Evolutionary conservation across 148 eudicot species (phyloP).

Genomic region (Selenicereus undatus): DNA sequence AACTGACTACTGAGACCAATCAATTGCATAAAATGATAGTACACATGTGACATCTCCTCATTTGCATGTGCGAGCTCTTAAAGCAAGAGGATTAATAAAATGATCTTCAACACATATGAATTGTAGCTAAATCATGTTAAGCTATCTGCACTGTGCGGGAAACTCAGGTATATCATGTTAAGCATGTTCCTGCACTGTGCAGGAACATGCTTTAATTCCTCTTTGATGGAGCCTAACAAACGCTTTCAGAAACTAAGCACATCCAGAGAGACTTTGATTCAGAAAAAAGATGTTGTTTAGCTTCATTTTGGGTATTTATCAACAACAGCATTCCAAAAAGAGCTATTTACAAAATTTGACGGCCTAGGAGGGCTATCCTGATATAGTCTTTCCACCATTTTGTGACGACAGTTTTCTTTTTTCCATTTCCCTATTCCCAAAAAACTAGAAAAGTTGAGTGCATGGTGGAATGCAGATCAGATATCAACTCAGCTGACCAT

Average conservation of each 20-base stretch:
- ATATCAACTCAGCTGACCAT: background rate
- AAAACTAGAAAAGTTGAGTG: background rate
- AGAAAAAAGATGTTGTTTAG: background rate
- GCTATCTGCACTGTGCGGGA: background rate
- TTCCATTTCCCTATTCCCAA: background rate
- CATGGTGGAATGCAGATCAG: background rate
- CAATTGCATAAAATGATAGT: too few relatives aligned
- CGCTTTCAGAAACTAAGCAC: background rate
- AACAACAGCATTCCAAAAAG: background rate
- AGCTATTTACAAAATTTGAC: too few relatives aligned
- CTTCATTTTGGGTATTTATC: background rate
- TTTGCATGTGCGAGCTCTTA: too few relatives aligned
- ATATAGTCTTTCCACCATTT: too few relatives aligned
- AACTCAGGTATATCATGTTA: background rate
- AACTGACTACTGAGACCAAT: too few relatives aligned
- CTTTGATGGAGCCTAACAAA: background rate
- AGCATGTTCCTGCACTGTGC: background rate
- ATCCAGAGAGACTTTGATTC: background rate
- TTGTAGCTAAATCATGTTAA: background rate
- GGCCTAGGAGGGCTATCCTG: too few relatives aligned
- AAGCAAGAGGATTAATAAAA: too few relatives aligned
- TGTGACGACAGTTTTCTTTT: background rate
- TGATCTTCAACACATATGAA: too few relatives aligned
- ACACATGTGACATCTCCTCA: too few relatives aligned
- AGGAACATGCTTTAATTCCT: background rate